Evolutionary conservation across 352 stramenopile genomes (phyloP), one percentile per base, ranked within the genome.

Genomic region (Elongisporangium anandrum): DNA sequence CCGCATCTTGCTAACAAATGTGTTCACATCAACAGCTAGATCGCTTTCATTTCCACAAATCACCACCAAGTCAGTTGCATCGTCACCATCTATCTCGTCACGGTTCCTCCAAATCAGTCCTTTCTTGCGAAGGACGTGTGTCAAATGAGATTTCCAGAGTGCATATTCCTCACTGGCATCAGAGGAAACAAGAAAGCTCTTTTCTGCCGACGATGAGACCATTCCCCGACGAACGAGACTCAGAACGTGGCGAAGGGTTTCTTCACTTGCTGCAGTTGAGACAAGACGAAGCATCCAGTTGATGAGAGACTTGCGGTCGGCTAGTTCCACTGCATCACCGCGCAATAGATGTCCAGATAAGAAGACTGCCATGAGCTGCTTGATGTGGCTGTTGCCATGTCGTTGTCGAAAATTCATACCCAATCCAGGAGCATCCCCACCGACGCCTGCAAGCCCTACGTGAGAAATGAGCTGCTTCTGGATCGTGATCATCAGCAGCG

Each of bases 401-500:
- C 29, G 29, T 41, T 15, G 29, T 15, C 9, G 29, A 8, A 41
- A 41, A 8, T 41, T 4, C 5, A 41, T 41, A 41, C 29, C 29
- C 29, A 8, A 41, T 41, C 9, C 29, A 8, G 6, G 29, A 41
- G 29, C 9, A 15, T 41, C 13, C 29, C 9, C 29, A 1, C 4
- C 9, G 9, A 69, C 48, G 10, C 52, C 59, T 5, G 60, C 55
- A 9, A 57, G 45, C 38, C 71, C 73, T 2, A 69, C 58, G 1
- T 68, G 73, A 17, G 72, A 73, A 4, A 89, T 78, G 17, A 91
- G 74, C 57, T 93, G 84, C 57, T 93, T 93, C 59, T 93, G 84
- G 54, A 93, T 93, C 8, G 81, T 93, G 52, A 93, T 93, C 84
- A 93, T 88, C 20, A 93, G 60, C 13, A 93, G 61, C 12, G 84